phyloP scores from a whole-genome alignment of 352 stramenopile genomes.

The Pythium graminicola region DNA sequence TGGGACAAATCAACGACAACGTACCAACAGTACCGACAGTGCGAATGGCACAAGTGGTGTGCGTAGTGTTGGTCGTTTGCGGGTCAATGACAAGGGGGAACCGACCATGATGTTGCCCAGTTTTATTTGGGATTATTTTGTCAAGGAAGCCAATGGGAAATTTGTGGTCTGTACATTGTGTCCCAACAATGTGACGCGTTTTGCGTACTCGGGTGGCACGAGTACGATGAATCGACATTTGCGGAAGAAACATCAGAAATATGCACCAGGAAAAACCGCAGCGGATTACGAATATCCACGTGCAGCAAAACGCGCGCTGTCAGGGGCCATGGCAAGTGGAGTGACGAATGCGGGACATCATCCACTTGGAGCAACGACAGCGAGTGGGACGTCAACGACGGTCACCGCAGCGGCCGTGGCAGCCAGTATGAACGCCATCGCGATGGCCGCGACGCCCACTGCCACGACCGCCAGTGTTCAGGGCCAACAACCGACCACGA shows the following conservation, averaged over 20 bases:
- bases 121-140: slow-evolving; percentile 85
- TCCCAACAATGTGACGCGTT: slow-evolving; percentile 54
- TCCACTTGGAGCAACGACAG: neutral
- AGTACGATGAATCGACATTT: slow-evolving; percentile 82
- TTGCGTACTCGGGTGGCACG: slow-evolving; percentile 76
- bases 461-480: neutral
- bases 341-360: neutral
- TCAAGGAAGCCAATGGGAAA: slow-evolving; percentile 69
- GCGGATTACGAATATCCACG: slow-evolving; percentile 63
- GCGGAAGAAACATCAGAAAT: slow-evolving; percentile 79
- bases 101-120: slow-evolving; percentile 58
- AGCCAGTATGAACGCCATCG: slow-evolving; percentile 11
- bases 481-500: neutral
- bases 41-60: neutral
- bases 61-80: slow-evolving; percentile 15
- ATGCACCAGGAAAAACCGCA: slow-evolving; percentile 59
- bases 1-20: neutral
- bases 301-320: slow-evolving; percentile 11
- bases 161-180: slow-evolving; percentile 75
- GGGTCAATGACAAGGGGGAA: slow-evolving; percentile 48
- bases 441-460: neutral
- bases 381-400: neutral
- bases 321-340: neutral
- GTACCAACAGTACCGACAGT: slow-evolving; percentile 9
- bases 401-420: slow-evolving; percentile 1